Evolutionary conservation across 1,284 basidiomycete genomes (phyloP).

Genomic region (Apiotrichum montevideense): DNA sequence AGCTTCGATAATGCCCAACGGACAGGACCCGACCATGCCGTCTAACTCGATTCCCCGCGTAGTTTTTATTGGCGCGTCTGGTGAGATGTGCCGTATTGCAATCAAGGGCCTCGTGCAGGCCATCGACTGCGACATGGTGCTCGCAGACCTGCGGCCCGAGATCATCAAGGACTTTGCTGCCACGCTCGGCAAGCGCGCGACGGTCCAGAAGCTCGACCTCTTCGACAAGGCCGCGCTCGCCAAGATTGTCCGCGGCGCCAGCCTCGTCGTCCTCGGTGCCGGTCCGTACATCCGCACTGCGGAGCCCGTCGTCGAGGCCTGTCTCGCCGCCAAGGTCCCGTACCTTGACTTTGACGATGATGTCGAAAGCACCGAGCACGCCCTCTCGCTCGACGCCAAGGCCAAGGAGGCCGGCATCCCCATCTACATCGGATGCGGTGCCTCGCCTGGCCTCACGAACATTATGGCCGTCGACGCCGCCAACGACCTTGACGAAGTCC

Average conservation of each 20-base stretch:
- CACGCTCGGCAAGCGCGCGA: background rate
- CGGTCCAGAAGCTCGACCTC: background rate
- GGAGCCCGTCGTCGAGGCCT: background rate
- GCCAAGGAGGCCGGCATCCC: conserved; percentile 23
- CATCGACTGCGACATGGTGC: background rate
- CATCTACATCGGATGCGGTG: background rate
- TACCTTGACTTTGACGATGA: conserved; percentile 1
- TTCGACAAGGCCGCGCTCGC: background rate
- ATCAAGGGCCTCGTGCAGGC: background rate
- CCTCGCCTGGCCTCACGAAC: background rate
- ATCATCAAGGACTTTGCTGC: background rate
- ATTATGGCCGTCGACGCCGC: background rate
- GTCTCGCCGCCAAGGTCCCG: background rate
- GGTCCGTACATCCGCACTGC: background rate
- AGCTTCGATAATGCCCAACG: too few species aligned
- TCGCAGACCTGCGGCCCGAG: background rate
- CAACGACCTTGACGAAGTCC: background rate
- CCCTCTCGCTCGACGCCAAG: conserved; percentile 37
- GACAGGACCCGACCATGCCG: too few species aligned
- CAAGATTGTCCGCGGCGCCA: background rate
- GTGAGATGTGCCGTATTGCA: background rate
- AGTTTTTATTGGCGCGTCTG: background rate
- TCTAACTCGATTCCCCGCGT: background rate
- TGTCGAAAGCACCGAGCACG: conserved; percentile 11
- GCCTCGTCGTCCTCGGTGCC: background rate